Base-by-base conservation (phyloP, 2,329 filamentous ascomycete genomes). In the Sarocladium oryzae region DNA sequence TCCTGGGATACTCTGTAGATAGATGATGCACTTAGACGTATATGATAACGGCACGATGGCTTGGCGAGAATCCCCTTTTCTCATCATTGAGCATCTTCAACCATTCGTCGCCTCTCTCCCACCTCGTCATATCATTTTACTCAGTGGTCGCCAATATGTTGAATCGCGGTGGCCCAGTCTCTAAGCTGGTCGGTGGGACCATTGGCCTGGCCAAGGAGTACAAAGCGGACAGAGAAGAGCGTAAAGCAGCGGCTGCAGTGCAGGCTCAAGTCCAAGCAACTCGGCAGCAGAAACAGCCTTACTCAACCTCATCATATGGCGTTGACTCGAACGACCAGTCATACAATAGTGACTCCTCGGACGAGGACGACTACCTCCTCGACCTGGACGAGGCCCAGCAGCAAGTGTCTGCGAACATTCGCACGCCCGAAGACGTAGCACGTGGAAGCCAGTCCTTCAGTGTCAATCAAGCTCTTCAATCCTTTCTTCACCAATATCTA, bases 121-220 rank as follows among this genome's bases (percentile, higher is more conserved):
- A 40, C 37, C 20, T 7, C 13, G 8, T 20, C 6, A 4, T 23
- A 20, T 40, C 15, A n/a, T 9, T 6, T 9, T 40, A 21, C 37
- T 15, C 33, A 8, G 5, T 20, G 9, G 6, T 26, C 28, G 6
- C 26, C 3, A 11, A 50, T 10, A 51, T 51, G 49, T 26, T 49
- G 3, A 51, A 51, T 23, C 49, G 49, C 20, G 49, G 49, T 10
- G 49, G 49, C 2, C 49, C 49, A 11, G 4, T 51, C 15, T 51
- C 49, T 2, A 51, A 51, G 26, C 23, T 51, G 15, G 41, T 51
- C 6, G 18, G 49, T 10, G 49, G 49, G 26, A 43, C 49, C 2
- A 35, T 51, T 32, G 49, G 49, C 28, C 37, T 51, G 20, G 49
- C 49, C 24, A 51, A 51, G 18, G 49, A 51, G 37, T 51, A 51